Percentiles rank a stretch among this genome's conserved stretches.
Evolutionary conservation across 1,284 basidiomycete species (phyloP).

Genomic region (Tilletia indica): DNA sequence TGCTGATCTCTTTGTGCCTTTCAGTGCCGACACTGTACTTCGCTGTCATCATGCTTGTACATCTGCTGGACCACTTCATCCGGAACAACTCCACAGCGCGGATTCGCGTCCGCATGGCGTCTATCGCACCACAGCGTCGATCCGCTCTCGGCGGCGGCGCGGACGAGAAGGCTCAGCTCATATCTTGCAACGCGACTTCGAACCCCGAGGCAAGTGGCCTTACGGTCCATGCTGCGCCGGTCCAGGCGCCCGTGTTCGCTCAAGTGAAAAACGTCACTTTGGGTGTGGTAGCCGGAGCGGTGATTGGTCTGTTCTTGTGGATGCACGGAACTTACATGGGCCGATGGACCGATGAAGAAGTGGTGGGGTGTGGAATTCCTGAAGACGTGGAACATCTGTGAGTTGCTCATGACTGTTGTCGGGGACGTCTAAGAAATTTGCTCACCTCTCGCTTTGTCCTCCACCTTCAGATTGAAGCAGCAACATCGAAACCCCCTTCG

Average conservation of each 20-base stretch:
- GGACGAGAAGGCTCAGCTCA: constrained; percentile 1
- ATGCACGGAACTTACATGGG: constrained; percentile 86
- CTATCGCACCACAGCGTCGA: not conserved
- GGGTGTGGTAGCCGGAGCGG: constrained; percentile 63
- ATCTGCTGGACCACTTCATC: constrained; percentile 82
- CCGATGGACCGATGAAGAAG: constrained; percentile 69
- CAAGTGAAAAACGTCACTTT: constrained; percentile 74
- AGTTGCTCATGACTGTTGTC: too few species aligned
- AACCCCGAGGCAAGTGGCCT: constrained; percentile 11
- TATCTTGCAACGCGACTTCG: constrained; percentile 18
- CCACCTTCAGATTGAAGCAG: too few species aligned
- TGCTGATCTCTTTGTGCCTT: constrained; percentile 57
- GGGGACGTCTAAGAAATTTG: too few species aligned
- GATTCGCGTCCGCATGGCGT: constrained; percentile 27
- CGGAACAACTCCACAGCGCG: constrained; percentile 56
- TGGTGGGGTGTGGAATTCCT: constrained; percentile 47
- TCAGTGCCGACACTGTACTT: constrained; percentile 87
- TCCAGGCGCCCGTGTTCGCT: constrained; percentile 58
- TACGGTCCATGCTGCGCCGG: constrained; percentile 7
- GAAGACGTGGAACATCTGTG: constrained; percentile 54
- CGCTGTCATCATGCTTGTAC: constrained; percentile 83
- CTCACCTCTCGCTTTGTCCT: too few species aligned
- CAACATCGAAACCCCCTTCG: too few species aligned
- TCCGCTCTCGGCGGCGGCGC: not conserved
- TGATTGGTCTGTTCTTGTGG: constrained; percentile 86